These are phyloP conservation scores for Penicillium sp. DNA, from an alignment of 2,329 filamentous ascomycete species.

Conservation along the genomic window DNA sequence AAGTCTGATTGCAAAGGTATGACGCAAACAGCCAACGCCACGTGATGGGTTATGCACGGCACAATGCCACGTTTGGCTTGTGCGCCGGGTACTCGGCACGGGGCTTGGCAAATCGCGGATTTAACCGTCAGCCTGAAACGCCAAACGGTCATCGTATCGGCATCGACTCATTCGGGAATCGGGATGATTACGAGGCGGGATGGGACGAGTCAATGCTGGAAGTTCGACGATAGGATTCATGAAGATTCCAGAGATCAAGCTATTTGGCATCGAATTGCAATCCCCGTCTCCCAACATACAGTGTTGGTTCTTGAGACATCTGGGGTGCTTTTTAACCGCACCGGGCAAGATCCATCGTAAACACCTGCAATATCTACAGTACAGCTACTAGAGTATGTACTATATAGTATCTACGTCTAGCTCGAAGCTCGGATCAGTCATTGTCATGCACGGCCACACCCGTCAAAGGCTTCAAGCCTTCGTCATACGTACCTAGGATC, in stretches of 20 bases:
- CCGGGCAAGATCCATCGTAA: background rate
- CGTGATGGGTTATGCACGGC: conserved; percentile 17
- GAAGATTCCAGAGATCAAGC: background rate
- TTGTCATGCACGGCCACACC: background rate
- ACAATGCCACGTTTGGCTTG: conserved; percentile 14
- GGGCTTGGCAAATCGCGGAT: conserved; percentile 1
- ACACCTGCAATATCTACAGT: background rate
- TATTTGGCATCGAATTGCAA: too few species aligned
- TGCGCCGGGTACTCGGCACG: conserved; percentile 23
- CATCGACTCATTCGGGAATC: background rate
- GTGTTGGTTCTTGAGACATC: background rate
- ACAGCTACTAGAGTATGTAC: background rate
- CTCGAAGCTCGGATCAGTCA: background rate
- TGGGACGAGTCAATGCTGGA: background rate
- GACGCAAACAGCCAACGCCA: conserved; percentile 10
- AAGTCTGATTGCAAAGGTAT: conserved; percentile 1
- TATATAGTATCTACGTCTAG: background rate
- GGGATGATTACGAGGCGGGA: background rate
- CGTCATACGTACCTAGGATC: background rate
- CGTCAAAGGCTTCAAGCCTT: background rate
- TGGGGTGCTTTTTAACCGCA: too few species aligned
- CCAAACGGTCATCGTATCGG: background rate
- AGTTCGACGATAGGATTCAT: background rate
- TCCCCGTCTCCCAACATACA: background rate
- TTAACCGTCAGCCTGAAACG: conserved; percentile 2